These are phyloP conservation scores for Aechmea fasciata DNA, from an alignment of 176 grass and related monocot genomes.

Conservation along the genomic window DNA sequence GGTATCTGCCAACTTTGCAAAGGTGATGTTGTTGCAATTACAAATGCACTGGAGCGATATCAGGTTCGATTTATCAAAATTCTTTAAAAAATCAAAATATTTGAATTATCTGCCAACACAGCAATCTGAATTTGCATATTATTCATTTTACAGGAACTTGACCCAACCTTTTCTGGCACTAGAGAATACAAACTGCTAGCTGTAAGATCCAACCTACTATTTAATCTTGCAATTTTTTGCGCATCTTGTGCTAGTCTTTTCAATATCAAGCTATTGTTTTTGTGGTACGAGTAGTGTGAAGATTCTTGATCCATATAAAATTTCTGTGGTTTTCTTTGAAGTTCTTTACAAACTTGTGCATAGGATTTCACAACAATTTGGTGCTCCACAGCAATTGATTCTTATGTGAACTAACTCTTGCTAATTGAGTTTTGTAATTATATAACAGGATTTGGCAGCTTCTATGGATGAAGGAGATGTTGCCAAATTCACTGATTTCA, in stretches of 20 bases:
- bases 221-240: neutral
- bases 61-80: constrained; percentile 30
- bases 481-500: constrained; percentile 78
- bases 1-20: constrained; percentile 93
- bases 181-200: constrained; percentile 92
- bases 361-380: neutral
- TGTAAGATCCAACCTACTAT: constrained; percentile 35
- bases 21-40: constrained; percentile 81
- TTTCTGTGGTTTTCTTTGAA: neutral
- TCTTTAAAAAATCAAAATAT: constrained; percentile 1
- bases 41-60: constrained; percentile 84
- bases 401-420: neutral
- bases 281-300: neutral
- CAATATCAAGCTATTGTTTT: neutral
- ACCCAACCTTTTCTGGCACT: constrained; percentile 89
- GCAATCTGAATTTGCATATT: neutral
- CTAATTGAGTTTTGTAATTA: neutral
- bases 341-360: neutral
- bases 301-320: too few relatives aligned
- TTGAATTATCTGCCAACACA: constrained; percentile 13
- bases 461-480: constrained; percentile 94
- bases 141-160: constrained; percentile 65
- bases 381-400: neutral
- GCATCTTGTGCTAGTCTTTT: neutral
- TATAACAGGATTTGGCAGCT: constrained; percentile 70